Conservation (phyloP, 257 asterid genomes). For the Penstemon newberryi region DNA sequence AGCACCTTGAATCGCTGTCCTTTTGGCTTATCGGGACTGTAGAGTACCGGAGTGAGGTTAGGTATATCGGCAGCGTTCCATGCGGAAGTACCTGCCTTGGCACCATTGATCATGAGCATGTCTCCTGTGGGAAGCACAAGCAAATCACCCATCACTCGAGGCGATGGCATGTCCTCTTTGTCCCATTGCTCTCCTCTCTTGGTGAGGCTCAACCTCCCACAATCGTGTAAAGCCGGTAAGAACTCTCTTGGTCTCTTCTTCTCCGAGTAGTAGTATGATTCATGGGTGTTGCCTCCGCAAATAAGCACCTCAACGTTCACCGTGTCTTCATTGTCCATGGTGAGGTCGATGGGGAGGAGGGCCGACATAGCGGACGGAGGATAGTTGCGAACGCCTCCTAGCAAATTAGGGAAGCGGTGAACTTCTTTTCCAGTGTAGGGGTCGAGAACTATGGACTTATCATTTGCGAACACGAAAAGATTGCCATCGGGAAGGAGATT, state of each 20-base stretch:
- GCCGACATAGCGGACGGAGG: conserved; percentile 82
- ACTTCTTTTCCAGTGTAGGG: conserved; percentile 58
- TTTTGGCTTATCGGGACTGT: conserved; percentile 42
- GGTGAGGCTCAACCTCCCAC: conserved; percentile 54
- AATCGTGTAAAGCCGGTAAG: conserved; percentile 54
- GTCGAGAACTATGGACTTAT: conserved; percentile 59
- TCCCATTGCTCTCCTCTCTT: conserved; percentile 51
- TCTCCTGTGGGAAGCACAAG: conserved; percentile 75
- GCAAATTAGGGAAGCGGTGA: conserved; percentile 54
- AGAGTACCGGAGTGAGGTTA: conserved; percentile 57
- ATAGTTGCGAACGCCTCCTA: conserved; percentile 73
- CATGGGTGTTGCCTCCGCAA: conserved; percentile 73
- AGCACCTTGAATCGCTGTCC: conserved; percentile 57
- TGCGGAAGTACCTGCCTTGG: conserved; percentile 68
- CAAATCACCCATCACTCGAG: conserved; percentile 83
- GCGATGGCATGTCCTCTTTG: conserved; percentile 69
- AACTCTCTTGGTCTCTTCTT: conserved; percentile 45
- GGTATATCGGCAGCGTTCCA: conserved; percentile 75
- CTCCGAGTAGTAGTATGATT: conserved; percentile 49
- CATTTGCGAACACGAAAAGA: conserved; percentile 71
- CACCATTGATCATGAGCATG: conserved; percentile 60
- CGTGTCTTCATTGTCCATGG: not conserved
- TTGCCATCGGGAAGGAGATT: conserved; percentile 85
- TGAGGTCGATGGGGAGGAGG: conserved; percentile 67
- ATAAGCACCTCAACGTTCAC: conserved; percentile 52